Evolutionary conservation across 2,329 filamentous ascomycete species (phyloP).

Genomic region (Septoria petroselini): DNA sequence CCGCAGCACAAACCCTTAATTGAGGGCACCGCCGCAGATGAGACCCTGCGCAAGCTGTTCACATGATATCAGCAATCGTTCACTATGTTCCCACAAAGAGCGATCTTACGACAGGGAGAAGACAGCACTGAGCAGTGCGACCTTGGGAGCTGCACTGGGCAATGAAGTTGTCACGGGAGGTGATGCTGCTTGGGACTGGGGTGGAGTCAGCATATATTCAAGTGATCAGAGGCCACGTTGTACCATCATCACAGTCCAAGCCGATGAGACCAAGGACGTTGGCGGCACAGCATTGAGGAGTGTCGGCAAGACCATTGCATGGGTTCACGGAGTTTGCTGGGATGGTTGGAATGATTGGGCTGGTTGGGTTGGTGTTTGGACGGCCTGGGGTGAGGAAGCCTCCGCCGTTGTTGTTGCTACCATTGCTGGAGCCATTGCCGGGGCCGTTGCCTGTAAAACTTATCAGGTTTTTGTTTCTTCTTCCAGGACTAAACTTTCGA

Average conservation of each 20-base stretch:
- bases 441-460: background rate
- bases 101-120: background rate
- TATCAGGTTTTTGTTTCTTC: no score
- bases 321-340: background rate
- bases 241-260: background rate
- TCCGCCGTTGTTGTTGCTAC: background rate
- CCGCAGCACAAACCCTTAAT: no score
- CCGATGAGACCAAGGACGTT: background rate
- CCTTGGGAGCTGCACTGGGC: background rate
- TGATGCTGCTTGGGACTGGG: background rate
- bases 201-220: background rate
- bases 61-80: no score
- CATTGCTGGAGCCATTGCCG: background rate
- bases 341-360: background rate
- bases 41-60: background rate
- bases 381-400: background rate
- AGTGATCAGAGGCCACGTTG: background rate
- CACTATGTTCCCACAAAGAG: background rate
- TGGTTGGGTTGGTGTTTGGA: background rate
- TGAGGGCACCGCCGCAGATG: background rate
- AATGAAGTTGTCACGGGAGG: constrained; percentile 1
- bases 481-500: no score
- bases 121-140: background rate
- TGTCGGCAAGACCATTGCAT: background rate
- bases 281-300: background rate